These are phyloP conservation scores for Suillus subalutaceus DNA, from an alignment of 768 basidiomycete species.

Conservation along the genomic window DNA sequence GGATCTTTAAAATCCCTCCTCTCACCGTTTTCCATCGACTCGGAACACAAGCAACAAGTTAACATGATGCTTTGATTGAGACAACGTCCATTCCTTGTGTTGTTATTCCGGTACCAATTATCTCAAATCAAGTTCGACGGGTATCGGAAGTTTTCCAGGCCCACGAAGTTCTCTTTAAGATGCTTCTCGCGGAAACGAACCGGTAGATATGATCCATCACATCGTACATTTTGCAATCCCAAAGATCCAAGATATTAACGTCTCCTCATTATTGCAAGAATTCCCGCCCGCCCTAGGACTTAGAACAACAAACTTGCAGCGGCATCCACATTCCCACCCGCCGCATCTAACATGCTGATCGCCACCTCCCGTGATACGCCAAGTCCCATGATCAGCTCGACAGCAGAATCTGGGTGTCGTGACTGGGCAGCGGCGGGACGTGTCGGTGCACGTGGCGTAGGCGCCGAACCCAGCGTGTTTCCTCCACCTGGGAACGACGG, in stretches of 20 bases:
- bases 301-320: constrained; percentile 88
- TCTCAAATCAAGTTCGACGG: no score
- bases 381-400: constrained; percentile 71
- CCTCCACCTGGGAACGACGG: constrained; percentile 59
- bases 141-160: no score
- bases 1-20: no score
- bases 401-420: constrained; percentile 58
- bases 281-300: not conserved
- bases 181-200: no score
- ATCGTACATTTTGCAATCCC: not conserved
- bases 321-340: constrained; percentile 86
- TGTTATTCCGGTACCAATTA: no score
- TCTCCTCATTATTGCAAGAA: not conserved
- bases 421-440: constrained; percentile 19
- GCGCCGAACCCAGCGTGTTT: constrained; percentile 54
- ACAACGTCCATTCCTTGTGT: no score
- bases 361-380: constrained; percentile 81
- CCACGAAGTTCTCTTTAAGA: no score
- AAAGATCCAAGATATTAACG: not conserved
- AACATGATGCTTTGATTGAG: no score
- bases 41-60: no score
- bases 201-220: not conserved
- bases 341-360: constrained; percentile 73
- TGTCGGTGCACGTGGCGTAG: constrained; percentile 32
- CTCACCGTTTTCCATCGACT: no score